Evolutionary conservation across 306 rosid species (phyloP).

Genomic region (Malus sieversii): DNA sequence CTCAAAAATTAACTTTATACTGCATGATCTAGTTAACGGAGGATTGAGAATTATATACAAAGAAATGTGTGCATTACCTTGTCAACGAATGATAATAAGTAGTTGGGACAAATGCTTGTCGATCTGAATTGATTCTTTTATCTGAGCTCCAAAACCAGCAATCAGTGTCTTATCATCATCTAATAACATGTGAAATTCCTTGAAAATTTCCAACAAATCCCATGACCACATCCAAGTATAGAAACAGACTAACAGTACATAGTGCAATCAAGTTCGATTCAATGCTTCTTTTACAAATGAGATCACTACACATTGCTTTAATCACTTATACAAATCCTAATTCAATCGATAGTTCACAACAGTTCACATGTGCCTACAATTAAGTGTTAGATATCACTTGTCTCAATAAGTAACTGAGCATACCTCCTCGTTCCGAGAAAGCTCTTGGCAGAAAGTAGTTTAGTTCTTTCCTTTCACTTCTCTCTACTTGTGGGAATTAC

Average conservation of each 20-base stretch:
- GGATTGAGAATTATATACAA: background rate
- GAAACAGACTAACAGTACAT: background rate
- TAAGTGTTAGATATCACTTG: background rate
- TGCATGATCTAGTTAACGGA: background rate
- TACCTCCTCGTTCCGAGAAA: background rate
- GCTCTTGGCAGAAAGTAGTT: background rate
- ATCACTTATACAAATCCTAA: background rate
- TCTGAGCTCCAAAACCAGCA: background rate
- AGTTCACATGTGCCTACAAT: background rate
- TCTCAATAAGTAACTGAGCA: background rate
- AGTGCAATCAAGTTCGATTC: background rate
- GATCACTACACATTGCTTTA: background rate
- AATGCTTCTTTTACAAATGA: background rate
- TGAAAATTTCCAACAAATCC: background rate
- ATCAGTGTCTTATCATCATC: background rate
- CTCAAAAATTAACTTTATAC: background rate
- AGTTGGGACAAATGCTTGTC: background rate
- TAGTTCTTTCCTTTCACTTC: background rate
- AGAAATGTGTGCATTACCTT: background rate
- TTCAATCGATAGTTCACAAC: background rate
- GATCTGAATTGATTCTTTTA: background rate
- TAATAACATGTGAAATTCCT: background rate
- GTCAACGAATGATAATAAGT: background rate
- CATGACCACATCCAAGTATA: background rate
- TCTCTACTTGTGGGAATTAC: background rate